A percentile compares a stretch with the other conserved stretches of the same genome.
Conservation (phyloP, 495 filamentous ascomycete genomes). For the Penicillium silybi region DNA sequence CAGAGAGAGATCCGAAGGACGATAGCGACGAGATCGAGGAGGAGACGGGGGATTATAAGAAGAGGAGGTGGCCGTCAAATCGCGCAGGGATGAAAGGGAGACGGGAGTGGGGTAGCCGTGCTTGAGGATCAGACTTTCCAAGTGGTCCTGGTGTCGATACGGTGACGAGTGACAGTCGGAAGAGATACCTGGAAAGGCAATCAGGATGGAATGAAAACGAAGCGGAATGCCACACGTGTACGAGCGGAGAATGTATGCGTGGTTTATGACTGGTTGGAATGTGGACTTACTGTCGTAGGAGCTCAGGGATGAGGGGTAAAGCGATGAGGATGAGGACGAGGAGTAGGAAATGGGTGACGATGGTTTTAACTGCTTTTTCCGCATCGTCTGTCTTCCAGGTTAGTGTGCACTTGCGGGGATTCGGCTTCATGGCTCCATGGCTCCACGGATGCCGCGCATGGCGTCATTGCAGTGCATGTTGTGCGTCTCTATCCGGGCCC, state of each 20-base stretch:
- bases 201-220: slow-evolving; percentile 50
- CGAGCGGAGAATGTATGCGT: slow-evolving; percentile 17
- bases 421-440: background rate
- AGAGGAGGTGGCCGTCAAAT: slow-evolving; percentile 59
- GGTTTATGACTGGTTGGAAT: background rate
- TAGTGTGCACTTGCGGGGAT: slow-evolving; percentile 7
- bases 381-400: slow-evolving; percentile 7
- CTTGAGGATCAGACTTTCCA: slow-evolving; percentile 59
- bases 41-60: slow-evolving; percentile 54
- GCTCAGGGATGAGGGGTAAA: slow-evolving; percentile 37
- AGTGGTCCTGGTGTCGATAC: slow-evolving; percentile 70
- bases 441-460: background rate
- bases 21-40: slow-evolving; percentile 13
- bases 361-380: slow-evolving; percentile 9
- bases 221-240: slow-evolving; percentile 33
- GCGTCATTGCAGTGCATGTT: slow-evolving; percentile 3
- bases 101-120: slow-evolving; percentile 53
- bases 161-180: slow-evolving; percentile 45
- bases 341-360: slow-evolving; percentile 20
- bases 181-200: slow-evolving; percentile 54
- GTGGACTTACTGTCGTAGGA: slow-evolving; percentile 23
- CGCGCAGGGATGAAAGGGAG: slow-evolving; percentile 72
- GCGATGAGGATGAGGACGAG: slow-evolving; percentile 23
- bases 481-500: slow-evolving; percentile 1
- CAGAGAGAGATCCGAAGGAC: slow-evolving; percentile 14